Percentiles rank a stretch among this genome's conserved stretches.
Conservation (phyloP, 306 rosid genomes). For the Vigna mungo region DNA sequence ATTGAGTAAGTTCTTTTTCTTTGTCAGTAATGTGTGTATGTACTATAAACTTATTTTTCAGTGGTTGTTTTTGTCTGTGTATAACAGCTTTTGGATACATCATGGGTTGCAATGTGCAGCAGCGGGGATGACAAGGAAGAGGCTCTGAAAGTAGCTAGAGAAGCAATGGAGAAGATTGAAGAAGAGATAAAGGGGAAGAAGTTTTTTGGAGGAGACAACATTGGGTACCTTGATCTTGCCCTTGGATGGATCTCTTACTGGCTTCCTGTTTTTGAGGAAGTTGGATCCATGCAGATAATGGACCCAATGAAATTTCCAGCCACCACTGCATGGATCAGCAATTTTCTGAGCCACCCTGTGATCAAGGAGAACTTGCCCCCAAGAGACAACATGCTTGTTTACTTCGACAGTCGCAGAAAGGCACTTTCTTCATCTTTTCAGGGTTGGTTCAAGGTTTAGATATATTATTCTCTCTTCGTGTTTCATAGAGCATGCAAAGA, state of each 20-base stretch:
- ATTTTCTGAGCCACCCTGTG: slow-evolving; percentile 47
- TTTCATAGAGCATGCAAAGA: neutral
- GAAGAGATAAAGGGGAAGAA: slow-evolving; percentile 52
- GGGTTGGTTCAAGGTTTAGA: slow-evolving; percentile 38
- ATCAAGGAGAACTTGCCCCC: slow-evolving; percentile 58
- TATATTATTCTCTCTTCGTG: neutral
- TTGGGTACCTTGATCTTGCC: slow-evolving; percentile 65
- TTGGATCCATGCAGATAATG: slow-evolving; percentile 46
- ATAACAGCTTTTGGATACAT: slow-evolving; percentile 37
- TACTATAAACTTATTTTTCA: neutral
- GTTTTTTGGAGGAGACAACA: slow-evolving; percentile 58
- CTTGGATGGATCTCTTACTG: slow-evolving; percentile 64
- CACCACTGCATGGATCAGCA: slow-evolving; percentile 48
- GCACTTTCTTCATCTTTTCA: neutral
- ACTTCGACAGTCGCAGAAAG: slow-evolving; percentile 40
- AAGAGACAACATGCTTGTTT: slow-evolving; percentile 50
- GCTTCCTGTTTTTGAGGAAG: slow-evolving; percentile 62
- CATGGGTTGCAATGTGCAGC: slow-evolving; percentile 34
- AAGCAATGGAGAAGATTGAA: slow-evolving; percentile 56
- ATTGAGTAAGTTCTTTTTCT: too few relatives aligned
- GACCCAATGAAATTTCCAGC: slow-evolving; percentile 53
- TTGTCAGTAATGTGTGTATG: too few relatives aligned
- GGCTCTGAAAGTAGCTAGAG: slow-evolving; percentile 44
- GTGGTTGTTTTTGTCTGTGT: neutral
- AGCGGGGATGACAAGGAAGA: slow-evolving; percentile 50